Base-by-base conservation (phyloP, 2,329 filamentous ascomycete genomes). In the Thelonectria olida region DNA sequence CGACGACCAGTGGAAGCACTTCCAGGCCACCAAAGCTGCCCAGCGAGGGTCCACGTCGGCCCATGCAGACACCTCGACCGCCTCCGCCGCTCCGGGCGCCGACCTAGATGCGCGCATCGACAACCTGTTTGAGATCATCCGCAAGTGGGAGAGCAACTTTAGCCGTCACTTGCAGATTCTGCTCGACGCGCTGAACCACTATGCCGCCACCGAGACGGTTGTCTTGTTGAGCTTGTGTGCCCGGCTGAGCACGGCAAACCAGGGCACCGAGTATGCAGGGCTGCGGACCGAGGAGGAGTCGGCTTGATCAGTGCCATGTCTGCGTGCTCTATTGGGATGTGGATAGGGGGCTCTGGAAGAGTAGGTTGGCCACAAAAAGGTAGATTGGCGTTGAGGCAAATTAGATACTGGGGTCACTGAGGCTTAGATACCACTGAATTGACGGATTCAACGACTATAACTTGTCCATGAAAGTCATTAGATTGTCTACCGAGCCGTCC, bases 161-260 rank as follows among this genome's bases (percentile, higher is more conserved):
- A 92, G 91, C 58, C 84, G 93, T 47, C 95, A 98, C 78, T 79
- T 99, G 70, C 94, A 97, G 80, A 97, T 98, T 67, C 78, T 99
- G 71, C 88, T 98, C 36, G 96, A 98, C 75, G 95, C 93, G 62
- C 84, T 99, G 64, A 98, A 99, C 71, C 97, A 98, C 77, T 96
- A 97, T 71, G 96, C 96, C 3, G 96, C 96, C 0, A 98, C 96
- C 0, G 96, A 99, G 81, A 98, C 96, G 38, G 95, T 97, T 3
- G 96, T 97, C 17, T 84, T 99, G 66, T 80, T 98, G 64, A 95
- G 94, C 67, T 82, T 99, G 15, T 97, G 93, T 74, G 93, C 93
- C 12, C 81, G 93, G 62, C 75, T 97, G 72, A 94, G 91, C 71
- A 92, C 91, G 61, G 92, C 92, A 12, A 93, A 92, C 62, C 91